Percentiles rank a stretch among this genome's conserved stretches.
phyloP scores from a whole-genome alignment of 352 stramenopile species.

The Phytophthora quininea region DNA sequence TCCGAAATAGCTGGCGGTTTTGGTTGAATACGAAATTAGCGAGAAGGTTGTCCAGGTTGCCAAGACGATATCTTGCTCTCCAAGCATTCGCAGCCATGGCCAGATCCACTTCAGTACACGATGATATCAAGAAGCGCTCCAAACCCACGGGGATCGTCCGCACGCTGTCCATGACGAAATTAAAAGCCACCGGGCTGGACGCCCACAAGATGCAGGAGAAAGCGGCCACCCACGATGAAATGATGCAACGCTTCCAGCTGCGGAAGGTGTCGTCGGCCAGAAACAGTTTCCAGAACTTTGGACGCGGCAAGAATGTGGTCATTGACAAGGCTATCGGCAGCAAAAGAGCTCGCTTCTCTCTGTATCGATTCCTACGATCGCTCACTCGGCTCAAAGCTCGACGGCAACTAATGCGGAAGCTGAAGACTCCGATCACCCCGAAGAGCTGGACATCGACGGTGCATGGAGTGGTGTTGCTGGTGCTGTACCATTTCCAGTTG shows the following conservation, averaged over 20 bases:
- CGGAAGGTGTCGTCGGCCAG: slow-evolving; percentile 24
- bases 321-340: slow-evolving; percentile 11
- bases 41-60: neutral
- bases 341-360: neutral
- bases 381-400: neutral
- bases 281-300: slow-evolving; percentile 27
- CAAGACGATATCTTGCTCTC: neutral
- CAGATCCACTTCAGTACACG: no score
- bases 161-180: no score
- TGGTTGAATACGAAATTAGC: neutral
- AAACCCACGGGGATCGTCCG: no score
- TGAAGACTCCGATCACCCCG: neutral
- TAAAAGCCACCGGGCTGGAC: no score
- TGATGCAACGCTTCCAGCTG: slow-evolving; percentile 38
- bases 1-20: no score
- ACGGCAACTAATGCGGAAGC: neutral
- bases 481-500: neutral
- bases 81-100: no score
- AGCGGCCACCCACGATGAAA: slow-evolving; percentile 10
- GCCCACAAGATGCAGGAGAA: slow-evolving; percentile 15
- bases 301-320: slow-evolving; percentile 23
- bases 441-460: neutral
- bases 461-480: neutral
- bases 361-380: neutral
- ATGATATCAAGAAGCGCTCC: no score